Conservation (phyloP, 225 moss, liverwort and hornwort species). For the Ulota crispa region DNA sequence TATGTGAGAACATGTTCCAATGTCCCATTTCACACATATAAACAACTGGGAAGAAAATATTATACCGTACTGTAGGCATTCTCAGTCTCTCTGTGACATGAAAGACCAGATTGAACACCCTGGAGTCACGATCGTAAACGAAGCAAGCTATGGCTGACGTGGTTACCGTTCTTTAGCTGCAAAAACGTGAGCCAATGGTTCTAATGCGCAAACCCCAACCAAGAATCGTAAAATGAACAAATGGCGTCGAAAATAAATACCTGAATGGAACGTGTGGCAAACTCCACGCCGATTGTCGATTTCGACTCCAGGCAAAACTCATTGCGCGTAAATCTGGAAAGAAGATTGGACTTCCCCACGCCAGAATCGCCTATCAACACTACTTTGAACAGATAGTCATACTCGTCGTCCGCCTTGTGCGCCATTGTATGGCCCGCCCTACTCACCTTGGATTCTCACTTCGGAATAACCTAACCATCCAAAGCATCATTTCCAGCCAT, state of each 20-base stretch:
- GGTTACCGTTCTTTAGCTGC: constrained; percentile 1
- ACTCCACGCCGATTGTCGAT: constrained; percentile 95
- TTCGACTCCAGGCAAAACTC: constrained; percentile 96
- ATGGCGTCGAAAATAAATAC: background rate
- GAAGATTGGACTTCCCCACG: constrained; percentile 92
- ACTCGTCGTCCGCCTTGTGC: constrained; percentile 88
- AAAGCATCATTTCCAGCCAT: constrained; percentile 5
- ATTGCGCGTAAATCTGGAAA: constrained; percentile 94
- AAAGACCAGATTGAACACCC: background rate
- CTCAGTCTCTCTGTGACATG: background rate
- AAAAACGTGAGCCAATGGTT: background rate
- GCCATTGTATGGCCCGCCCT: constrained; percentile 55
- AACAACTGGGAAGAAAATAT: background rate
- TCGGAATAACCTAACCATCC: constrained; percentile 25
- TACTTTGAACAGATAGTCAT: constrained; percentile 91
- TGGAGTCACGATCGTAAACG: background rate
- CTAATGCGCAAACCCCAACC: constrained; percentile 14
- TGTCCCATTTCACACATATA: background rate
- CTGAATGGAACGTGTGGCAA: constrained; percentile 79
- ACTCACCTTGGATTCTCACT: constrained; percentile 23
- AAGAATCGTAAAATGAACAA: background rate
- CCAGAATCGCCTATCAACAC: constrained; percentile 94
- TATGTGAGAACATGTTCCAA: background rate
- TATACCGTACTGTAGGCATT: background rate
- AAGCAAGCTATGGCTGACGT: constrained; percentile 6